phyloP scores from a whole-genome alignment of 2,329 filamentous ascomycete genomes.

The Sporothrix humicola region DNA sequence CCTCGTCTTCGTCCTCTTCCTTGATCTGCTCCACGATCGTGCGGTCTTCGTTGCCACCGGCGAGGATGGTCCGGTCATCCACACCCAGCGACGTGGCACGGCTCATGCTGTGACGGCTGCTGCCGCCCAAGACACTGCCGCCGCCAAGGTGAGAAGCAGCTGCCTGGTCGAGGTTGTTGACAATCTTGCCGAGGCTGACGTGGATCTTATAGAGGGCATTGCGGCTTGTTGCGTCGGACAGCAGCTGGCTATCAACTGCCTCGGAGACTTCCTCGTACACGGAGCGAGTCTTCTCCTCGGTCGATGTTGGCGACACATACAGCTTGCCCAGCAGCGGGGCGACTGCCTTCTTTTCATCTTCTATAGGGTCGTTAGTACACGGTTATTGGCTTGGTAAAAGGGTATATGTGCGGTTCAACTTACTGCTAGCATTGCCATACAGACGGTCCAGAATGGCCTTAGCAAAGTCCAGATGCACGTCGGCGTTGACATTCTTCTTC shows the following conservation, averaged over 20 bases:
- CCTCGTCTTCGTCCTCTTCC: constrained; percentile 54
- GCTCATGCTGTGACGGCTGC: constrained; percentile 49
- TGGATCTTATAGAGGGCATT: constrained; percentile 73
- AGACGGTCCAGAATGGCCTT: constrained; percentile 77
- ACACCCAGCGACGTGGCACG: constrained; percentile 51
- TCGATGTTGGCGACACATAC: constrained; percentile 72
- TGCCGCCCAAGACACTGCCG: constrained; percentile 37
- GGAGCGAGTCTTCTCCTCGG: constrained; percentile 62
- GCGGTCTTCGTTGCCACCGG: constrained; percentile 46
- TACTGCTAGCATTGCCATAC: constrained; percentile 69
- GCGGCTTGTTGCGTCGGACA: constrained; percentile 64
- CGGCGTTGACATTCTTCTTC: constrained; percentile 71
- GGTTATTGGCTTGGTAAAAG: neutral
- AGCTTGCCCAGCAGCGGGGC: constrained; percentile 82
- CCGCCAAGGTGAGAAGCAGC: constrained; percentile 28
- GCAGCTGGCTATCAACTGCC: constrained; percentile 66
- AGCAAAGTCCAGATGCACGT: constrained; percentile 81
- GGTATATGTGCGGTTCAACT: constrained; percentile 42
- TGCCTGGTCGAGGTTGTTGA: constrained; percentile 61
- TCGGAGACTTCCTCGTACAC: constrained; percentile 63
- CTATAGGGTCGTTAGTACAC: constrained; percentile 52
- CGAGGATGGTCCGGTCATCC: constrained; percentile 41
- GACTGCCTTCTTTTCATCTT: constrained; percentile 85
- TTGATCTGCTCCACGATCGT: constrained; percentile 55
- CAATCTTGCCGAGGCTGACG: constrained; percentile 69